These are phyloP conservation scores for Symbiodinium pilosum DNA, from an alignment of 73 alveolate species.

Conservation along the genomic window DNA sequence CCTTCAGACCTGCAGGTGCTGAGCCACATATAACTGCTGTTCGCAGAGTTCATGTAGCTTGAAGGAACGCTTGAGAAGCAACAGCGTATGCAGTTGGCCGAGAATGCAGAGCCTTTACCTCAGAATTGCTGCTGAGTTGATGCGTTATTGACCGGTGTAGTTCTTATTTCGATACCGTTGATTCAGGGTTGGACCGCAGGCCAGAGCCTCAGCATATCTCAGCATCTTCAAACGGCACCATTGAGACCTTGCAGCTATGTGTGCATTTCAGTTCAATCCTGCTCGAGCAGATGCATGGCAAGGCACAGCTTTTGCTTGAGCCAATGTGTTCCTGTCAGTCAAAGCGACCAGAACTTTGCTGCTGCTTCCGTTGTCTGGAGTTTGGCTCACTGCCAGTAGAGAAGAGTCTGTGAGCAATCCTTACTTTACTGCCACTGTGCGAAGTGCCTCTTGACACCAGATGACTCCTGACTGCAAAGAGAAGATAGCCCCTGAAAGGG, in stretches of 20 bases:
- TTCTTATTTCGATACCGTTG: no score
- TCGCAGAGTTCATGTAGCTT: not conserved
- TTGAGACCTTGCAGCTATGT: no score
- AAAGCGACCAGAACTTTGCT: not conserved
- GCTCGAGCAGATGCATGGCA: no score
- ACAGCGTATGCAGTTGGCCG: not conserved
- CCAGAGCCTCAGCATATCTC: no score
- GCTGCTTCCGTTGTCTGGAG: not conserved
- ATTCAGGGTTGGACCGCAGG: no score
- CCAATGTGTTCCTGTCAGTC: no score
- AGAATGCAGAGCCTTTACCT: no score
- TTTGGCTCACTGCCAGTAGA: constrained; percentile 1
- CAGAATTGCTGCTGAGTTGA: no score
- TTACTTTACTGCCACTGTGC: not conserved
- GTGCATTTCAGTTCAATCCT: no score
- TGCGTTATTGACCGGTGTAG: no score
- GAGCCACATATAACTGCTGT: not conserved
- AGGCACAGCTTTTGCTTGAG: no score
- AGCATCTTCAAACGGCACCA: no score
- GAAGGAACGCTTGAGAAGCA: not conserved
- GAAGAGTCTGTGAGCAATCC: not conserved
- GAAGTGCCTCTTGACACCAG: not conserved
- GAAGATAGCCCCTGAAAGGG: not conserved
- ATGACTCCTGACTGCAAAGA: not conserved
- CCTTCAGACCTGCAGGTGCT: not conserved